phyloP scores from a whole-genome alignment of 495 filamentous ascomycete genomes.

The Xylaria curta region DNA sequence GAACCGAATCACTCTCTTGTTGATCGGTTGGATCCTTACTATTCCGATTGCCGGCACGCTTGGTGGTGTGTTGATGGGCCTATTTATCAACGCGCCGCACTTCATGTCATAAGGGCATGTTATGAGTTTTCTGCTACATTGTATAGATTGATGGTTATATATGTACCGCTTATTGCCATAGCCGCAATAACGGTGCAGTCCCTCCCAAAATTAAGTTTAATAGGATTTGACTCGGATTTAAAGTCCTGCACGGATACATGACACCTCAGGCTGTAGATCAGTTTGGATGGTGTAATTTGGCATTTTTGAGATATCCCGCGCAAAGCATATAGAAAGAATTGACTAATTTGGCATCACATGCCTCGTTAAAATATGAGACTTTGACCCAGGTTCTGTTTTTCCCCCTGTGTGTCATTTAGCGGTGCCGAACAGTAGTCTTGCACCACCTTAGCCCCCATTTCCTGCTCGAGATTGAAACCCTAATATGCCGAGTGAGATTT shows the following conservation, averaged over 20 bases:
- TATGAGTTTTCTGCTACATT: not conserved
- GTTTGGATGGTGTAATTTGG: not conserved
- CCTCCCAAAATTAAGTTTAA: not conserved
- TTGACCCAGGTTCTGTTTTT: not conserved
- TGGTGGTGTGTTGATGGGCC: slow-evolving; percentile 64
- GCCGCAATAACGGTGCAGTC: not conserved
- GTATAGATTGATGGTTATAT: not conserved
- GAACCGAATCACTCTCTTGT: slow-evolving; percentile 60
- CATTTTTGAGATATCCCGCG: slow-evolving; percentile 12
- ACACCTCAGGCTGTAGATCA: slow-evolving; percentile 1
- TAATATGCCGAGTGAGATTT: not conserved
- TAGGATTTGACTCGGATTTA: not conserved
- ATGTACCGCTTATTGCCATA: not conserved
- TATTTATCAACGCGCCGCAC: slow-evolving; percentile 67
- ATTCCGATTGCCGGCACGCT: slow-evolving; percentile 68
- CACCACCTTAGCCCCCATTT: not conserved
- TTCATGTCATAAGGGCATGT: slow-evolving; percentile 36
- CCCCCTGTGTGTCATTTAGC: too few relatives aligned
- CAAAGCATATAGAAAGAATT: slow-evolving; percentile 5
- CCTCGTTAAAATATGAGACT: not conserved
- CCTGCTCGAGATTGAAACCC: not conserved
- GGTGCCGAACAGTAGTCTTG: too few relatives aligned
- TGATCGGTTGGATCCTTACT: slow-evolving; percentile 65
- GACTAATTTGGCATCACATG: not conserved
- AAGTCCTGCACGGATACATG: not conserved